phyloP scores from a whole-genome alignment of 768 basidiomycete species.

The Boletus edulis region DNA sequence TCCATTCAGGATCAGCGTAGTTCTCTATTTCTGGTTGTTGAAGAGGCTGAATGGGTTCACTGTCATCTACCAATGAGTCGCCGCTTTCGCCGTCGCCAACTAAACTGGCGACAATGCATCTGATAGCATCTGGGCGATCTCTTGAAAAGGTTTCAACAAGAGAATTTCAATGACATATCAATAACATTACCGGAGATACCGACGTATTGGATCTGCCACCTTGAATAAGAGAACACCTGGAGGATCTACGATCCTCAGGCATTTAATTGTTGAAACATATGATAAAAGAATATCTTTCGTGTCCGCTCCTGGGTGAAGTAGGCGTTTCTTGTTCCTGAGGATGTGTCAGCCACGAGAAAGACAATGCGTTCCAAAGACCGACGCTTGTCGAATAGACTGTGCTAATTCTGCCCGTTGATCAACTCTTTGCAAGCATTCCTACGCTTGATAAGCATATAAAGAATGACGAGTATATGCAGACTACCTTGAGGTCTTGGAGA shows the following conservation, averaged over 20 bases:
- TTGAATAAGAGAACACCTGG: constrained; percentile 91
- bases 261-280: constrained; percentile 92
- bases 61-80: constrained; percentile 82
- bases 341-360: constrained; percentile 3
- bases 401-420: constrained; percentile 79
- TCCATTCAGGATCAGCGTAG: constrained; percentile 90
- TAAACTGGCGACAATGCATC: constrained; percentile 87
- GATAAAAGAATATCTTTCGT: constrained; percentile 86
- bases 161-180: background rate
- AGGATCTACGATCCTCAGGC: constrained; percentile 87
- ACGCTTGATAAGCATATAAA: background rate
- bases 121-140: constrained; percentile 88
- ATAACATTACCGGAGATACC: constrained; percentile 72
- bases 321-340: constrained; percentile 74
- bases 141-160: constrained; percentile 36
- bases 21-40: constrained; percentile 80
- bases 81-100: constrained; percentile 83
- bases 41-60: constrained; percentile 73
- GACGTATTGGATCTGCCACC: constrained; percentile 88
- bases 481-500: constrained; percentile 80
- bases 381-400: constrained; percentile 77
- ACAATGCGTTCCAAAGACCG: constrained; percentile 6
- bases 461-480: background rate
- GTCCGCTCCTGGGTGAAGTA: constrained; percentile 94
- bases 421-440: constrained; percentile 80